Base-by-base conservation (phyloP, 495 filamentous ascomycete genomes). In the Tricharina praecox region DNA sequence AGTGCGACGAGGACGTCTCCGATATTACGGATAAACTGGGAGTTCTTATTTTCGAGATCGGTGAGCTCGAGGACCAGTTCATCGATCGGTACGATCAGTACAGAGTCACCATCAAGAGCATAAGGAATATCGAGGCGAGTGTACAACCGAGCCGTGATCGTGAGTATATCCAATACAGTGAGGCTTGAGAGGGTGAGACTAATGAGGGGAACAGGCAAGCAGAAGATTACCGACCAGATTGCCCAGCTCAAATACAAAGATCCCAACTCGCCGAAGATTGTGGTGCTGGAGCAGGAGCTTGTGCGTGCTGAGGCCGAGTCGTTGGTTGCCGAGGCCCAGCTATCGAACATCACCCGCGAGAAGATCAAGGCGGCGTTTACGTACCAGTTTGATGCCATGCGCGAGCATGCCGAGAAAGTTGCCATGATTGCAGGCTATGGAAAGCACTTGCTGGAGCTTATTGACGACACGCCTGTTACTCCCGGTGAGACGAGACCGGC, bases 211-310 rank as follows among this genome's bases (percentile, higher is more conserved):
- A 38, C 50, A 83, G 85, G 86, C 62, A 97, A 97, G 67, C 90
- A 97, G 66, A 97, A 96, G 69, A 96, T 97, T 64, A 94, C 85
- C 60, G 92, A 97, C 62, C 84, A 96, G 58, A 96, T 97, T 55
- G 88, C 90, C 15, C 90, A 97, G 64, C 76, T 97, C 45, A 97
- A 97, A 66, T 97, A 96, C 77, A 96, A 96, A 69, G 92, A 97
- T 63, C 90, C 90, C 25, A 92, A 92, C 69, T 94, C 85, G 8
- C 86, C 92, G 33, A 86, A 84, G 64, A 96, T 97, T 45, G 85
- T 93, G 45, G 86, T 97, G 26, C 79, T 97, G 54, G 90, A 97
- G 67, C 90, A 96, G 65, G 90, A 97, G 66, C 81, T 97, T 45
- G 90, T 97, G 50, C 90, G 90, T 55, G 92, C 90, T 52, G 90